Percentiles rank a stretch among this genome's conserved stretches.
These are phyloP conservation scores for Saccharomyces kudriavzevii DNA, from an alignment of 805 yeast species.

Conservation along the genomic window DNA sequence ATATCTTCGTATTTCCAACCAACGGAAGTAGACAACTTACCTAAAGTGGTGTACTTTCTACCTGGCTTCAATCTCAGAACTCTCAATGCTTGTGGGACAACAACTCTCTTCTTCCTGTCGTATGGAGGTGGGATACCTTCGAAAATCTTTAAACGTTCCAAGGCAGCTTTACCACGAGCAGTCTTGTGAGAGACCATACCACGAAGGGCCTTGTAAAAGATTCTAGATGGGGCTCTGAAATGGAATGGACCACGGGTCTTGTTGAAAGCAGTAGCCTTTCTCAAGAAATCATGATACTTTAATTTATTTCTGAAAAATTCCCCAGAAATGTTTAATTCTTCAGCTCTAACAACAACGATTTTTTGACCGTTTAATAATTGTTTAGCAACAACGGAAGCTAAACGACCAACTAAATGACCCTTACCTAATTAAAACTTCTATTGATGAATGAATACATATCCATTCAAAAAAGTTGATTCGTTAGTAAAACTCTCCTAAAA, in stretches of 20 bases:
- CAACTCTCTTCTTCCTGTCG: constrained; percentile 99
- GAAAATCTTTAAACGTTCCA: constrained; percentile 97
- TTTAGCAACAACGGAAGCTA: constrained; percentile 97
- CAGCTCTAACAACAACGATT: constrained; percentile 95
- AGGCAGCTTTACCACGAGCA: constrained; percentile 99
- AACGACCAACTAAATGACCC: constrained; percentile 99
- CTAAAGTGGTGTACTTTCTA: constrained; percentile 98
- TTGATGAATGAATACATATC: neutral
- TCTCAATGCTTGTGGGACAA: constrained; percentile 99
- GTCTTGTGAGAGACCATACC: constrained; percentile 99
- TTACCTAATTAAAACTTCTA: constrained; percentile 44
- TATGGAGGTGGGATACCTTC: constrained; percentile 99
- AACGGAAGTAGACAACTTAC: constrained; percentile 90
- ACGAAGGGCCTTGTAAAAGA: constrained; percentile 98
- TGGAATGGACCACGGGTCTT: constrained; percentile 99
- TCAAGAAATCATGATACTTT: constrained; percentile 99
- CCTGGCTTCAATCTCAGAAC: constrained; percentile 98
- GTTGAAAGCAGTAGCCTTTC: constrained; percentile 99
- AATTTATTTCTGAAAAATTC: constrained; percentile 99
- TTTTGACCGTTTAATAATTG: constrained; percentile 97
- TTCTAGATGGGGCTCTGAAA: constrained; percentile 99
- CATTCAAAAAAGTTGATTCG: neutral
- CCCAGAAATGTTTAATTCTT: constrained; percentile 97
- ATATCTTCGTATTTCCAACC: constrained; percentile 99
- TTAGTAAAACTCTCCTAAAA: constrained; percentile 6